Evolutionary conservation across 2,329 filamentous ascomycete genomes (phyloP).

Genomic region (Lasiodiplodia hormozganensis): DNA sequence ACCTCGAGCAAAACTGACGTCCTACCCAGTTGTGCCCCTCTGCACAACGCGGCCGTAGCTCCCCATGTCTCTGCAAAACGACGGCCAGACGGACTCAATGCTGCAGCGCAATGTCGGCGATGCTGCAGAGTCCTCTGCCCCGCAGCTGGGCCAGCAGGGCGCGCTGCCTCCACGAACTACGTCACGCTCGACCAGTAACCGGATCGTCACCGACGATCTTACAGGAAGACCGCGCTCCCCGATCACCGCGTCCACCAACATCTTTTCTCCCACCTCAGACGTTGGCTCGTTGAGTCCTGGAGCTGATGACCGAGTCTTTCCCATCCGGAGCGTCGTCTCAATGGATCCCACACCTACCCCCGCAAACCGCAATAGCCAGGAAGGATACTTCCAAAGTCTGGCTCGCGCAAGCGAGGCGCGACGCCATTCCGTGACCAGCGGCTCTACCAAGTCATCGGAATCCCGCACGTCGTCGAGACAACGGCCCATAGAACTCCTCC

Average conservation of each 20-base stretch:
- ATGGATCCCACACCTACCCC: conserved; percentile 64
- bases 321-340: conserved; percentile 80
- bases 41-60: conserved; percentile 22
- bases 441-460: conserved; percentile 35
- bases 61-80: conserved; percentile 26
- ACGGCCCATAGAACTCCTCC: not conserved
- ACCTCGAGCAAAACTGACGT: conserved; percentile 11
- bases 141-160: conserved; percentile 12
- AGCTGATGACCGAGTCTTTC: conserved; percentile 71
- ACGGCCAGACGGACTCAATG: conserved; percentile 10
- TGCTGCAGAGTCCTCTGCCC: conserved; percentile 10
- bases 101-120: not conserved
- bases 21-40: conserved; percentile 11
- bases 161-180: not conserved
- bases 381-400: conserved; percentile 48
- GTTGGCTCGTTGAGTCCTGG: conserved; percentile 48
- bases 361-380: conserved; percentile 37
- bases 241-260: conserved; percentile 30
- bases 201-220: conserved; percentile 28
- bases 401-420: conserved; percentile 39
- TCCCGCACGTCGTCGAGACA: conserved; percentile 9
- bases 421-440: conserved; percentile 40
- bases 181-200: conserved; percentile 16
- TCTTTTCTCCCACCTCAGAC: conserved; percentile 35
- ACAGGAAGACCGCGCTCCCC: conserved; percentile 18